These are phyloP conservation scores for Ramichloridium luteum DNA, from an alignment of 2,329 filamentous ascomycete species.

Conservation along the genomic window DNA sequence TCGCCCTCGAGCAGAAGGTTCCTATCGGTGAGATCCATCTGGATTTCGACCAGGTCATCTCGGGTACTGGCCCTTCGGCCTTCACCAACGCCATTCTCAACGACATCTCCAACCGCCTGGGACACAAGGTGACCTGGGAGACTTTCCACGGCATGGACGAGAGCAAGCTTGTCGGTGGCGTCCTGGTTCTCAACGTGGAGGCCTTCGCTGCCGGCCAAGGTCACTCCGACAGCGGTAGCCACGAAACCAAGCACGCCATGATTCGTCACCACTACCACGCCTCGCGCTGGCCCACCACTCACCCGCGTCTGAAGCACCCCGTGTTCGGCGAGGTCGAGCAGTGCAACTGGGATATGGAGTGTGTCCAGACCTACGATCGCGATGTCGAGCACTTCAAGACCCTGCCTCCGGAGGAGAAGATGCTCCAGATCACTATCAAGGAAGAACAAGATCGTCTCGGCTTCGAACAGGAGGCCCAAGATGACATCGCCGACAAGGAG, in stretches of 20 bases:
- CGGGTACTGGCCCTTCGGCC: conserved; percentile 58
- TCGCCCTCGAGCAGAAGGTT: conserved; percentile 47
- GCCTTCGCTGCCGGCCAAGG: conserved; percentile 62
- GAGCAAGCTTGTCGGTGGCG: conserved; percentile 50
- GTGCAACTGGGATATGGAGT: conserved; percentile 57
- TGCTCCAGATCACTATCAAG: conserved; percentile 29
- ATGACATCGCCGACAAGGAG: conserved; percentile 12
- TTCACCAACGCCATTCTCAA: conserved; percentile 54
- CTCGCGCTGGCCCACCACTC: conserved; percentile 55
- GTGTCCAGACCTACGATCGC: conserved; percentile 53
- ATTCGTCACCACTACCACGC: conserved; percentile 67
- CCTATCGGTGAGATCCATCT: conserved; percentile 49
- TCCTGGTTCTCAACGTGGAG: conserved; percentile 58
- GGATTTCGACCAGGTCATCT: conserved; percentile 61
- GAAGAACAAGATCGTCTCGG: conserved; percentile 5
- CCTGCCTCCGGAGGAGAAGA: conserved; percentile 48
- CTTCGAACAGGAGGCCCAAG: conserved; percentile 6
- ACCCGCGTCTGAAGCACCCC: conserved; percentile 55
- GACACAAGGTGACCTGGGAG: conserved; percentile 46
- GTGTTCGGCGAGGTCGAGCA: conserved; percentile 58
- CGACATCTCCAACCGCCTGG: conserved; percentile 45
- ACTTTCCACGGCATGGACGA: conserved; percentile 54
- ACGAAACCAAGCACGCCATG: conserved; percentile 51
- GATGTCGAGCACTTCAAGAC: conserved; percentile 49
- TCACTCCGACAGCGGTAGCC: conserved; percentile 60